Percentiles rank a stretch among this genome's conserved stretches.
Conservation (phyloP, 169 alveolate genomes). For the Cyclospora cayetanensis region DNA sequence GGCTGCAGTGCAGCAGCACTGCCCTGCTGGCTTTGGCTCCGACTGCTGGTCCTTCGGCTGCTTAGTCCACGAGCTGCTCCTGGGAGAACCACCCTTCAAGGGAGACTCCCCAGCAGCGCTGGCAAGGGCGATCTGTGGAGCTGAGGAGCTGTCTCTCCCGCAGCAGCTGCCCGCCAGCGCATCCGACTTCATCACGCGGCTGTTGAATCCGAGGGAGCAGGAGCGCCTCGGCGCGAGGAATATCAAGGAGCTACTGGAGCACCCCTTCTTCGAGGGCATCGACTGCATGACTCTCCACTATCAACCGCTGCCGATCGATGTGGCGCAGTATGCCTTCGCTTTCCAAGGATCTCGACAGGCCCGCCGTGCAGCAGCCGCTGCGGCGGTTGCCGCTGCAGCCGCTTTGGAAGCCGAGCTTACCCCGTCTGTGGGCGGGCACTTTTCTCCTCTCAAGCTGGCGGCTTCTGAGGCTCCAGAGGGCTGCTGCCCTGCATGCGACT, state of each 20-base stretch:
- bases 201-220: constrained; percentile 42
- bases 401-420: constrained; percentile 35
- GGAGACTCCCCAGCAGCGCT: background rate
- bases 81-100: constrained; percentile 54
- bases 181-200: constrained; percentile 16
- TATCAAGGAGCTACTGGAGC: constrained; percentile 30
- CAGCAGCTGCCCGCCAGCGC: constrained; percentile 50
- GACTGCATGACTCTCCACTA: constrained; percentile 25
- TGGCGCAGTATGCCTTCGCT: constrained; percentile 34
- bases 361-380: background rate
- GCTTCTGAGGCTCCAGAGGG: constrained; percentile 13
- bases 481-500: background rate
- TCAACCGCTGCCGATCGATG: background rate
- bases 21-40: constrained; percentile 28
- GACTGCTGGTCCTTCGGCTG: constrained; percentile 56
- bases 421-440: background rate
- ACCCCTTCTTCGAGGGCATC: constrained; percentile 26
- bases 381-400: constrained; percentile 4
- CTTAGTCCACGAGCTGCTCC: constrained; percentile 24
- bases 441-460: constrained; percentile 2
- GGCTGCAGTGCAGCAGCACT: background rate
- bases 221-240: constrained; percentile 1
- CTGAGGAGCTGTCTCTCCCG: constrained; percentile 32
- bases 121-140: constrained; percentile 13
- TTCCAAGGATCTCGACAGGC: background rate